Evolutionary conservation across 163 green algal genomes (phyloP), one percentile per base, ranked within the genome.

Genomic region (Scenedesmus sp.): DNA sequence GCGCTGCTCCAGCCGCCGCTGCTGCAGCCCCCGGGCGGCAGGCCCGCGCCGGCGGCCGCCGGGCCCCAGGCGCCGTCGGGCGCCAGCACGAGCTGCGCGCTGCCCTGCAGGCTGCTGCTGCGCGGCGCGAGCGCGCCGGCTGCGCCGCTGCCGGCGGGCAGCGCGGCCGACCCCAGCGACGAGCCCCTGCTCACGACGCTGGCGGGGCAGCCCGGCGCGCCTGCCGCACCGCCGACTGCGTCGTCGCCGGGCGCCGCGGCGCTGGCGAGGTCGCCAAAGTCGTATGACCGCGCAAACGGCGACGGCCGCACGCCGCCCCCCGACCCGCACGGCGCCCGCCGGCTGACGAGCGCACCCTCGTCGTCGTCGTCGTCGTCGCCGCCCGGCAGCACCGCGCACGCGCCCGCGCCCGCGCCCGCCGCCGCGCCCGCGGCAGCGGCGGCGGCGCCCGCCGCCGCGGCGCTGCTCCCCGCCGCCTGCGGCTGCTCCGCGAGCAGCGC

Each of bases 261-360:
- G 26, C 22, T 33, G 4, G 69, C 69, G 28, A 77, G 24, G 24
- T 58, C n/a, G 1, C 54, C 58, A 64, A 77, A 77, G 34, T 77
- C 56, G 39, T 77, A 77, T 33, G 50, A 44, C 24, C 50, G 24
- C 20, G 58, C 69, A 67, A 77, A 77, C 0, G 69, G 69, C 14
- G 69, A 77, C 5, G 54, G 39, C 17, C 42, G 60, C 48, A n/a
- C 60, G 47, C 66, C 47, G 50, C 18, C 11, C 34, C 47, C 28
- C 48, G 17, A 69, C 7, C 29, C 14, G 10, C 24, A 22, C 60
- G 26, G 15, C 4, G 18, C 20, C 14, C 24, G n/a, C n/a, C 62
- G 51, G 62, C 62, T 72, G 63, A 57, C 11, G 10, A 47, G 31
- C 33, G 17, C 45, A 10, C 18, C 29, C 26, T 26, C 28, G 18